Evolutionary conservation across 441 rosid genomes (phyloP).

Genomic region (Raphanus hybrid): DNA sequence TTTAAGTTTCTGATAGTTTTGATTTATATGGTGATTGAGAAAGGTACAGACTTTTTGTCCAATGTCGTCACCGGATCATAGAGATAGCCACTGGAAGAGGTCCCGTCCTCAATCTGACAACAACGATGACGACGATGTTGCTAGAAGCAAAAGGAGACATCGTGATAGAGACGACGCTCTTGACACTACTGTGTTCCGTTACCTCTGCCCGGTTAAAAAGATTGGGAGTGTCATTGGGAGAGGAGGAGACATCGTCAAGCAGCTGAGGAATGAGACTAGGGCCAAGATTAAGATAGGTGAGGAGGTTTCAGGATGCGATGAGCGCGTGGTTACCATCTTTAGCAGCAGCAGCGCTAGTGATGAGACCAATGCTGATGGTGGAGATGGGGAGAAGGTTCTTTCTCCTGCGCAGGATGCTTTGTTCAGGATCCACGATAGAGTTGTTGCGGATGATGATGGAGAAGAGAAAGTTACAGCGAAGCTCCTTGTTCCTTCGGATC

Average conservation of each 20-base stretch:
- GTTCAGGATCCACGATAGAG: constrained; percentile 79
- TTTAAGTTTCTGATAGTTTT: too few relatives aligned
- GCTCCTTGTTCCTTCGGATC: constrained; percentile 93
- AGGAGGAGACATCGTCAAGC: constrained; percentile 96
- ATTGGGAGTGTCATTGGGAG: constrained; percentile 95
- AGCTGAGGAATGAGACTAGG: constrained; percentile 79
- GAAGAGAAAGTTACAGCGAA: constrained; percentile 69
- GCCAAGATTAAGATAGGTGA: constrained; percentile 87
- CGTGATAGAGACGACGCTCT: constrained; percentile 75
- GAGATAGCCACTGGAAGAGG: constrained; percentile 84
- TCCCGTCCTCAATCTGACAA: constrained; percentile 72
- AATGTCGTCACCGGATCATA: constrained; percentile 68
- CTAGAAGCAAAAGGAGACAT: constrained; percentile 65
- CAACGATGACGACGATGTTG: constrained; percentile 45
- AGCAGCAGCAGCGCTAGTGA: constrained; percentile 61
- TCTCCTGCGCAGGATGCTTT: constrained; percentile 95
- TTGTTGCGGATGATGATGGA: constrained; percentile 65
- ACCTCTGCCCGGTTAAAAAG: constrained; percentile 80
- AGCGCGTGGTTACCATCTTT: constrained; percentile 90
- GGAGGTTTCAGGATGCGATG: constrained; percentile 77
- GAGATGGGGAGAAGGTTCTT: constrained; percentile 54
- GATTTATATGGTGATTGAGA: neutral
- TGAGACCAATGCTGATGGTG: constrained; percentile 76
- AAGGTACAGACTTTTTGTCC: constrained; percentile 35
- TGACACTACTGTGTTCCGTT: constrained; percentile 73